These are phyloP conservation scores for Phytopythium aichiense DNA, from an alignment of 352 stramenopile species.

Conservation along the genomic window DNA sequence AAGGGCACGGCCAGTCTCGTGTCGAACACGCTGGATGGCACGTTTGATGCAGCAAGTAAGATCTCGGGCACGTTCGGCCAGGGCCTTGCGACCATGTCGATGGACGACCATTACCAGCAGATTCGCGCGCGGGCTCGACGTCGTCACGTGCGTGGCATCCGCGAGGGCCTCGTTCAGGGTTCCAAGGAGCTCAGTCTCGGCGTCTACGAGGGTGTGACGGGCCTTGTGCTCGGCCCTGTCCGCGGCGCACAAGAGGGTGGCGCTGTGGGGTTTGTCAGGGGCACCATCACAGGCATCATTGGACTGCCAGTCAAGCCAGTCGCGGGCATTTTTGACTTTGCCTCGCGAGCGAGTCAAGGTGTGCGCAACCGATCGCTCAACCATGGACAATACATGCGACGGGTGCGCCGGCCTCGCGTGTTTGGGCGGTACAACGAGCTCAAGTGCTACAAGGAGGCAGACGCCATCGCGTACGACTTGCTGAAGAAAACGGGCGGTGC, in stretches of 20 bases:
- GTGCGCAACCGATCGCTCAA: constrained; percentile 81
- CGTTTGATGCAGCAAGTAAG: constrained; percentile 85
- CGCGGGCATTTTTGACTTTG: constrained; percentile 87
- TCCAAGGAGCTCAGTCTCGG: constrained; percentile 83
- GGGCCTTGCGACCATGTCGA: constrained; percentile 77
- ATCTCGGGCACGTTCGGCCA: constrained; percentile 88
- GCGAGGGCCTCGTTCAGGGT: constrained; percentile 77
- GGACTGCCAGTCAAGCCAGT: constrained; percentile 84
- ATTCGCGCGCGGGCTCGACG: constrained; percentile 74
- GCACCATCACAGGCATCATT: constrained; percentile 86
- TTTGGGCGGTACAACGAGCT: constrained; percentile 89
- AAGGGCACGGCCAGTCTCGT: constrained; percentile 87
- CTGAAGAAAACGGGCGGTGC: constrained; percentile 67
- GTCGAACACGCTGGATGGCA: constrained; percentile 83
- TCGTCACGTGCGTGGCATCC: constrained; percentile 72
- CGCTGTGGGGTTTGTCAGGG: constrained; percentile 78
- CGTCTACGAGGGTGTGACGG: constrained; percentile 81
- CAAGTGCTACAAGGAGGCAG: constrained; percentile 87
- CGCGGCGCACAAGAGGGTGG: constrained; percentile 75
- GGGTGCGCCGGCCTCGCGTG: constrained; percentile 75
- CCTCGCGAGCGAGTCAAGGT: constrained; percentile 82
- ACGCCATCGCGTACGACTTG: constrained; percentile 83
- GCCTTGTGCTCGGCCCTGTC: constrained; percentile 78
- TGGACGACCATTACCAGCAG: constrained; percentile 87
- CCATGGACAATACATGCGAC: constrained; percentile 72